Percentiles rank a stretch among this genome's conserved stretches.
These are phyloP conservation scores for Claviceps quebecensis DNA, from an alignment of 2,329 filamentous ascomycete genomes.

Conservation along the genomic window DNA sequence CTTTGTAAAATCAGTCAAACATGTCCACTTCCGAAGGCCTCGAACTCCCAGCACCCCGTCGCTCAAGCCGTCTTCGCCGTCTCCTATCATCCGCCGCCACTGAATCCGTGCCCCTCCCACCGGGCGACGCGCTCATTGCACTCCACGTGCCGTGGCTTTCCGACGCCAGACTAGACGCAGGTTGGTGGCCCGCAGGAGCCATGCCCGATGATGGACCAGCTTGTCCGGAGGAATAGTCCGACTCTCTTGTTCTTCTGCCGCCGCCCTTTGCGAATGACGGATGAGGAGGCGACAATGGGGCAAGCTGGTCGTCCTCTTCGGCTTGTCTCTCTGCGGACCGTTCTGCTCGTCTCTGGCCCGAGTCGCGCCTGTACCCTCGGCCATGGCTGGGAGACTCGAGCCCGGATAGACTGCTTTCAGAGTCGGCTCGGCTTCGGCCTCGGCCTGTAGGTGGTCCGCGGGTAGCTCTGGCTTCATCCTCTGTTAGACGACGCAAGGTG, in stretches of 20 bases:
- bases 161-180: conserved; percentile 34
- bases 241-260: conserved; percentile 39
- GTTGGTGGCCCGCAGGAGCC: conserved; percentile 22
- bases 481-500: conserved; percentile 46
- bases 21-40: conserved; percentile 22
- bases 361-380: conserved; percentile 39
- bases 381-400: conserved; percentile 35
- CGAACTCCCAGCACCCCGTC: conserved; percentile 27
- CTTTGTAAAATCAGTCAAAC: conserved; percentile 17
- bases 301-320: conserved; percentile 25
- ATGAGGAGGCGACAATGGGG: conserved; percentile 38
- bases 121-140: conserved; percentile 33
- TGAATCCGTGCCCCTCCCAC: conserved; percentile 21
- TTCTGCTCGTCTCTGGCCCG: conserved; percentile 32
- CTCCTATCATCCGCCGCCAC: conserved; percentile 36
- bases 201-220: conserved; percentile 30
- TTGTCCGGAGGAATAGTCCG: conserved; percentile 45
- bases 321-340: conserved; percentile 30
- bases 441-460: conserved; percentile 18
- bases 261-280: conserved; percentile 40
- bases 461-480: conserved; percentile 39
- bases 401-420: conserved; percentile 42
- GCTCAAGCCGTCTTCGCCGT: conserved; percentile 41
- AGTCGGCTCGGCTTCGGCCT: conserved; percentile 27
- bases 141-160: conserved; percentile 42